These are phyloP conservation scores for Leptographium lundbergii DNA, from an alignment of 2,329 filamentous ascomycete genomes.

Conservation along the genomic window DNA sequence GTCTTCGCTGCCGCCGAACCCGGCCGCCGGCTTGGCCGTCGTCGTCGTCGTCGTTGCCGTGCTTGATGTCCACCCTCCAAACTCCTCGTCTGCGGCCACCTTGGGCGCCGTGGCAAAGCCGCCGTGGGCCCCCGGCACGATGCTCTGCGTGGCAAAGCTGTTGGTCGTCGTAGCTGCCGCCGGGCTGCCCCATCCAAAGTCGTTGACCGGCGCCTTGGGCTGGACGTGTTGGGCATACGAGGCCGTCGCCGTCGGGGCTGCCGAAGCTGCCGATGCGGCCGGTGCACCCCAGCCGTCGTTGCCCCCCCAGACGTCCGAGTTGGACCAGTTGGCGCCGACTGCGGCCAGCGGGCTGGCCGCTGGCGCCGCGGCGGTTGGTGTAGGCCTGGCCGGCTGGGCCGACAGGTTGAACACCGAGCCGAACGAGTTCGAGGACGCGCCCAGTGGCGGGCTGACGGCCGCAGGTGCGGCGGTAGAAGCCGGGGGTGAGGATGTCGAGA, in stretches of 20 bases:
- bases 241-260: background rate
- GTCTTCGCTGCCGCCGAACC: slow-evolving; percentile 64
- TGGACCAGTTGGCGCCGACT: slow-evolving; percentile 25
- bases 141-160: slow-evolving; percentile 41
- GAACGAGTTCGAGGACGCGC: slow-evolving; percentile 21
- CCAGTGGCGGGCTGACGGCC: slow-evolving; percentile 24
- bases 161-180: slow-evolving; percentile 3
- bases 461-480: slow-evolving; percentile 22
- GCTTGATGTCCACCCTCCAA: slow-evolving; percentile 86
- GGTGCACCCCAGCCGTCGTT: slow-evolving; percentile 68
- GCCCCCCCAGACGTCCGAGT: slow-evolving; percentile 74
- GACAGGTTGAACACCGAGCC: slow-evolving; percentile 78
- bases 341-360: slow-evolving; percentile 21
- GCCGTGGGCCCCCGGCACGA: slow-evolving; percentile 49
- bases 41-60: slow-evolving; percentile 24
- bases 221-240: too few relatives aligned
- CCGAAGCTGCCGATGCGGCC: slow-evolving; percentile 37
- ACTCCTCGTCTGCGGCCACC: slow-evolving; percentile 83
- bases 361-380: slow-evolving; percentile 23
- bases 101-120: slow-evolving; percentile 54
- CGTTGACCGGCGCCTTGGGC: slow-evolving; percentile 23
- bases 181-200: slow-evolving; percentile 47
- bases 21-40: slow-evolving; percentile 37
- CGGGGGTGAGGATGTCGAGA: slow-evolving; percentile 43
- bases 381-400: slow-evolving; percentile 16